Evolutionary conservation across 306 rosid genomes (phyloP), one percentile per base, ranked within the genome.

Genomic region (Fagus sylvatica): DNA sequence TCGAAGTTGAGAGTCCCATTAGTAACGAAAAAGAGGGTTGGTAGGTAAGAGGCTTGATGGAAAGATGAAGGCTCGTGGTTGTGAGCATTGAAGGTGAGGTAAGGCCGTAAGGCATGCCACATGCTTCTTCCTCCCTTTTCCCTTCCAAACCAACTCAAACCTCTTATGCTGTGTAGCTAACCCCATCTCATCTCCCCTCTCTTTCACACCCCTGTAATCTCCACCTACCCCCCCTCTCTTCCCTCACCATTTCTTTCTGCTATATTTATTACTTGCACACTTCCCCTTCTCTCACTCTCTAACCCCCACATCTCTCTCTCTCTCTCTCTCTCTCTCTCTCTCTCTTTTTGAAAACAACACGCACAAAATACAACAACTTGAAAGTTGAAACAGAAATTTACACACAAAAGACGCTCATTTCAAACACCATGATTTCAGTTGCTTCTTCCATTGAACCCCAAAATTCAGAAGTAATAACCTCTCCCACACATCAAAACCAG

Each of bases 401-500:
- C 51, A 46, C 51, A 41, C 36, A 16, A 40, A 74, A 42, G n/a
- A 28, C 36, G 11, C 32, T 10, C 65, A 57, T 57, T 22, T 60
- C 32, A 12, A 41, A 17, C 46, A 65, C 82, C 53, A 91, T 91
- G 97, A 42, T 85, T 4, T 73, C 90, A 28, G 54, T 88, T 0
- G 89, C 90, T 32, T 80, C 91, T 54, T 79, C 91, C 1, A 5
- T 83, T 30, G 90, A 89, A 16, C 19, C 97, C 22, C 85, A 86
- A 16, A 83, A 3, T 68, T 57, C 75, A 43, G 85, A 80, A 19
- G 37, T 65, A 0, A 22, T 82, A 7, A 69, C 34, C 56, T 33
- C 73, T 36, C 48, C 71, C 11, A 66, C 70, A 0, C 22, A 22
- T 22, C 28, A 69, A 17, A 48, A 62, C 54, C 66, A 22, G 15